Evolutionary conservation across 2,329 filamentous ascomycete species (phyloP).

Genomic region (Diaporthe velutina): DNA sequence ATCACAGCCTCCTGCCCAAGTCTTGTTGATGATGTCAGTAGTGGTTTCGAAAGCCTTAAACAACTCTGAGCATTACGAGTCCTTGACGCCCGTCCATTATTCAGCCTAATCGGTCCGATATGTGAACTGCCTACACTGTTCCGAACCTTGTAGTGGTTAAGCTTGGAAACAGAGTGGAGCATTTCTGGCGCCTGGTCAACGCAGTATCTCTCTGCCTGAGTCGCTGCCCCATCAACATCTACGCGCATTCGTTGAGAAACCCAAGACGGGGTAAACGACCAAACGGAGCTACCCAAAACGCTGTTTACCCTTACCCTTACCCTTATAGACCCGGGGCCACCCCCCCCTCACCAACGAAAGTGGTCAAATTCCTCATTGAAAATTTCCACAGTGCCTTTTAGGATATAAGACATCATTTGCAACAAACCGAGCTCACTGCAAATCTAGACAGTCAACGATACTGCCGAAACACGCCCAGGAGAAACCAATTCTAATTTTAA

Average conservation of each 20-base stretch:
- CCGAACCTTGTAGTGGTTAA: background rate
- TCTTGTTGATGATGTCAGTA: constrained; percentile 26
- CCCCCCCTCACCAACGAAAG: background rate
- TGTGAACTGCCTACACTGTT: background rate
- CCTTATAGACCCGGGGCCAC: no score
- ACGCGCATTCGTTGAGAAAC: background rate
- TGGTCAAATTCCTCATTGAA: constrained; percentile 6
- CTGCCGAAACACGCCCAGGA: background rate
- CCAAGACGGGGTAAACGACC: background rate
- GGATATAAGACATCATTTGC: constrained; percentile 15
- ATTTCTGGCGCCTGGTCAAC: background rate
- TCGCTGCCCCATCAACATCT: background rate
- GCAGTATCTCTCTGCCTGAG: background rate
- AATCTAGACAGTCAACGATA: background rate
- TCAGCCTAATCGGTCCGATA: constrained; percentile 19
- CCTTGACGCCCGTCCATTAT: background rate
- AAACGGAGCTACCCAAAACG: constrained; percentile 5
- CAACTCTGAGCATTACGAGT: constrained; percentile 3
- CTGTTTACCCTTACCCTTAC: constrained; percentile 9
- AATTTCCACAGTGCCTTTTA: background rate
- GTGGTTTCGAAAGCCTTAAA: background rate
- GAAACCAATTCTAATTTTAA: background rate
- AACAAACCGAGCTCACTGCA: constrained; percentile 4
- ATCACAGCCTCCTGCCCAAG: constrained; percentile 6
- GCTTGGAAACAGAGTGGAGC: constrained; percentile 14